Evolutionary conservation across 1,139 yeast species (phyloP).

Genomic region (Protomyces inundatus): DNA sequence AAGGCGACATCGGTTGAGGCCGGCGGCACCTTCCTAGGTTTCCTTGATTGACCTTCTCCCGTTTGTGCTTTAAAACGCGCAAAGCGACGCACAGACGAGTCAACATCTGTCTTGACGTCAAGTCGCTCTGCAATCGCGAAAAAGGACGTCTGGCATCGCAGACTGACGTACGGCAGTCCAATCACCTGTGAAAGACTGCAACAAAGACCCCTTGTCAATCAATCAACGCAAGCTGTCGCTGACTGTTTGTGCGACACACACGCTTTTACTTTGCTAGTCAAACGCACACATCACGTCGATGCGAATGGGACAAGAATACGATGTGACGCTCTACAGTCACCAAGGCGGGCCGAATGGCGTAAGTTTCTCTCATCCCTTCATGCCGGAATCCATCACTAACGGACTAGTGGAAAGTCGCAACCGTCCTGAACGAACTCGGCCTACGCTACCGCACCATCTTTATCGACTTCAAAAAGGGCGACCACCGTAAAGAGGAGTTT

Average conservation of each 20-base stretch:
- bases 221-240: no score
- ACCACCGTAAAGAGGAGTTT: slow-evolving; percentile 50
- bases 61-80: no score
- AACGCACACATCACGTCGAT: neutral
- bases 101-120: no score
- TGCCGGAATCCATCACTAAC: slow-evolving; percentile 43
- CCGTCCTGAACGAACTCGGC: slow-evolving; percentile 76
- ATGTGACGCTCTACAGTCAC: slow-evolving; percentile 31
- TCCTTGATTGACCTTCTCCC: no score
- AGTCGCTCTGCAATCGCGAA: no score
- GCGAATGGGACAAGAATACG: slow-evolving; percentile 1
- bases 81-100: no score
- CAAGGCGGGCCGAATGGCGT: slow-evolving; percentile 31
- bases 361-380: neutral
- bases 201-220: no score
- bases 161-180: neutral
- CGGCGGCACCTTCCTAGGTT: no score
- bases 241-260: no score
- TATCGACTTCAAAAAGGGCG: slow-evolving; percentile 55
- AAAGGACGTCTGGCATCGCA: no score
- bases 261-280: neutral
- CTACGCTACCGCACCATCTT: slow-evolving; percentile 74
- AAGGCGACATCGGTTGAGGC: no score
- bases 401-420: slow-evolving; percentile 71
- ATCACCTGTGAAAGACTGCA: neutral